Evolutionary conservation across 208 protist species (phyloP).

Genomic region (Trypanosoma avium): DNA sequence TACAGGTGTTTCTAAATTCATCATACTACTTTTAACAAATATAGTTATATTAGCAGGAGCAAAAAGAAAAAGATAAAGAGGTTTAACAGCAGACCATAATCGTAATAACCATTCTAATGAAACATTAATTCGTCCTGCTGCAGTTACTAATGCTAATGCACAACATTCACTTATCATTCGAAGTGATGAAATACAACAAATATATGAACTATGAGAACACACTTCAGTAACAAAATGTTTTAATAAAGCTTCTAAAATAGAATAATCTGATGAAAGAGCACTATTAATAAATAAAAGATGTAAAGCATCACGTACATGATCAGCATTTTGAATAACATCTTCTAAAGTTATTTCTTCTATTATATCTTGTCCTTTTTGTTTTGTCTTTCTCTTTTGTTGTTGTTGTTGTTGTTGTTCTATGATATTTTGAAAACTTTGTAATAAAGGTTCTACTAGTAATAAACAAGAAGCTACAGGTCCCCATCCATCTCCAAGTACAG

Average conservation of each 20-base stretch:
- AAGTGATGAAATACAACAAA: slow-evolving; percentile 22
- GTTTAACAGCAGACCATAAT: slow-evolving; percentile 14
- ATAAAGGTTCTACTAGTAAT: slow-evolving; percentile 40
- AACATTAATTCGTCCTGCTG: slow-evolving; percentile 8
- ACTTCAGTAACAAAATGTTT: slow-evolving; percentile 31
- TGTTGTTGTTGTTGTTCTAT: slow-evolving; percentile 35
- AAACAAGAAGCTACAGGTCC: slow-evolving; percentile 42
- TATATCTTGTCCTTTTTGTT: slow-evolving; percentile 24
- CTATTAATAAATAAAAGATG: slow-evolving; percentile 50
- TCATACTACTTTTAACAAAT: no score
- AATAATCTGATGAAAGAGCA: slow-evolving; percentile 29
- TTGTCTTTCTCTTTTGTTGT: slow-evolving; percentile 1
- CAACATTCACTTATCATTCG: slow-evolving; percentile 33
- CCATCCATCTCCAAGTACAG: slow-evolving; percentile 49
- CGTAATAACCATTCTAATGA: slow-evolving; percentile 13
- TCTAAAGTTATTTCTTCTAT: slow-evolving; percentile 26
- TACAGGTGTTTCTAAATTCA: not conserved
- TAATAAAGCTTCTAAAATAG: slow-evolving; percentile 36
- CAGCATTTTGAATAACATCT: slow-evolving; percentile 35
- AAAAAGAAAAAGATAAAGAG: slow-evolving; percentile 16
- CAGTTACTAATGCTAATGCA: slow-evolving; percentile 3
- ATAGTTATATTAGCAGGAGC: slow-evolving; percentile 8
- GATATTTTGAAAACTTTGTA: slow-evolving; percentile 32
- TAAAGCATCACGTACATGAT: slow-evolving; percentile 62
- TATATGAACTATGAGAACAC: not conserved